These are phyloP conservation scores for Boletus rufocinnamomeus DNA, from an alignment of 768 basidiomycete genomes.

Conservation along the genomic window DNA sequence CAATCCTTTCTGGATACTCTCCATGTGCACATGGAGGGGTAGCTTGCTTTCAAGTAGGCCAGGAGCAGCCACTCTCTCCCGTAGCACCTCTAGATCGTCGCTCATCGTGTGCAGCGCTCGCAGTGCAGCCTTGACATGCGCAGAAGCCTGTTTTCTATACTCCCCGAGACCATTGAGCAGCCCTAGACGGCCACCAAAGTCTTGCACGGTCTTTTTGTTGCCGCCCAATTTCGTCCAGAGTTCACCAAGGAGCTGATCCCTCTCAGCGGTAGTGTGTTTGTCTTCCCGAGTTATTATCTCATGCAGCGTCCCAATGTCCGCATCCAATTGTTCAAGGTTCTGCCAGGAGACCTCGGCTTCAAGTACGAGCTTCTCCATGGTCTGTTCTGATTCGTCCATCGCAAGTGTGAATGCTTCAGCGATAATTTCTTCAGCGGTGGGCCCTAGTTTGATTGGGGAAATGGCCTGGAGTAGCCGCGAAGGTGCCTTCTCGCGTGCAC, in stretches of 20 bases:
- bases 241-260: constrained; percentile 57
- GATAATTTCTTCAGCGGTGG: constrained; percentile 47
- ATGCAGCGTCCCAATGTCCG: constrained; percentile 55
- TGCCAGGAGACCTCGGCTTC: constrained; percentile 62
- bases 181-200: constrained; percentile 50
- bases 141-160: constrained; percentile 62
- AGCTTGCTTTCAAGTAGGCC: constrained; percentile 59
- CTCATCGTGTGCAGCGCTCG: constrained; percentile 63
- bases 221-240: constrained; percentile 74
- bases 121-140: constrained; percentile 66
- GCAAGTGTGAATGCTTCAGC: constrained; percentile 57
- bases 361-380: constrained; percentile 58
- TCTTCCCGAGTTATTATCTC: constrained; percentile 64
- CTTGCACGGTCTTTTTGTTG: constrained; percentile 51
- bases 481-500: constrained; percentile 31
- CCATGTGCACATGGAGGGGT: constrained; percentile 74
- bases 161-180: constrained; percentile 55
- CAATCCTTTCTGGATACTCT: constrained; percentile 13
- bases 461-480: constrained; percentile 38
- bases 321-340: constrained; percentile 64
- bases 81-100: constrained; percentile 74
- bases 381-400: constrained; percentile 56
- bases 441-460: constrained; percentile 40
- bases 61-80: constrained; percentile 71
- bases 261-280: constrained; percentile 42